Percentiles rank a stretch among this genome's conserved stretches.
These are phyloP conservation scores for Acanthamoeba lugdunensis DNA, from an alignment of 208 protist genomes.

Conservation along the genomic window DNA sequence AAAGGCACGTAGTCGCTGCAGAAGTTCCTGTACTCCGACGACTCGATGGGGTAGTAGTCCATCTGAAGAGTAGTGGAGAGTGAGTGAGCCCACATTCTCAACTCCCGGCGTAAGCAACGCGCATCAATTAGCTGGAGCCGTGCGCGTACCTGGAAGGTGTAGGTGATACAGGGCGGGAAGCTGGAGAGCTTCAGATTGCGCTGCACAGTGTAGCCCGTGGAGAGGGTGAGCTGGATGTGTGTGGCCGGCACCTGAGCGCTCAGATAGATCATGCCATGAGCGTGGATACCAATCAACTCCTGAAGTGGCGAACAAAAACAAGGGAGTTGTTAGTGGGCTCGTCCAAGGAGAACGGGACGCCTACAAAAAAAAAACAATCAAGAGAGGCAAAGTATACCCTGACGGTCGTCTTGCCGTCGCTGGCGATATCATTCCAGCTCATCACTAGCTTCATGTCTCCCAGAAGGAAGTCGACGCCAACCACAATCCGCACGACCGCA, in stretches of 20 bases:
- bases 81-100: no score
- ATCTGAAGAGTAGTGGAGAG: background rate
- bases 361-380: background rate
- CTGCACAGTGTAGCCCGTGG: background rate
- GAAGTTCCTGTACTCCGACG: background rate
- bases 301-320: background rate
- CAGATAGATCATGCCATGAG: slow-evolving; percentile 52
- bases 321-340: background rate
- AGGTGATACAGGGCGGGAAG: slow-evolving; percentile 44
- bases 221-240: background rate
- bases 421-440: slow-evolving; percentile 32
- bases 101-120: no score
- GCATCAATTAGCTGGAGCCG: background rate
- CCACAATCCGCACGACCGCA: background rate
- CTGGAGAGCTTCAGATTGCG: background rate
- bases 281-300: slow-evolving; percentile 29
- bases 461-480: slow-evolving; percentile 57
- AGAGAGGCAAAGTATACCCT: background rate
- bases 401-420: background rate
- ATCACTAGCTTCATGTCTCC: slow-evolving; percentile 63
- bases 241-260: background rate
- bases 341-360: no score
- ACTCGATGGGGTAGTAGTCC: background rate
- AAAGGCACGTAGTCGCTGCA: slow-evolving; percentile 16
- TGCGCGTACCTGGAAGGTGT: slow-evolving; percentile 60